Percentiles rank a stretch among this genome's conserved stretches.
Evolutionary conservation across 2,329 filamentous ascomycete species (phyloP).

Genomic region (Rutstroemia sydowiana): DNA sequence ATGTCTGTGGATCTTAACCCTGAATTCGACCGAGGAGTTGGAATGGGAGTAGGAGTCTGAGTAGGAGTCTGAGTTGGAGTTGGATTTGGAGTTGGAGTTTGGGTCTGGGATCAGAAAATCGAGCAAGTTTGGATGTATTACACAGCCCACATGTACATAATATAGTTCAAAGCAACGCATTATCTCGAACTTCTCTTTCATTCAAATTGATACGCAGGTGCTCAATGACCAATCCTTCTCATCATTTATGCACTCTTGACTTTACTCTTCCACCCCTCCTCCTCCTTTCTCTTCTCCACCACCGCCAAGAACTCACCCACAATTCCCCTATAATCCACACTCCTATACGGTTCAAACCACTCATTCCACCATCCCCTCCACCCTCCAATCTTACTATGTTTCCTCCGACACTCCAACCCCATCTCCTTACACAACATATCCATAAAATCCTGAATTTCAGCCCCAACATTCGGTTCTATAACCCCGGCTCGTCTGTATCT

Average conservation of each 20-base stretch:
- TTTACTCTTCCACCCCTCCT: neutral
- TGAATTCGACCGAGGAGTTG: too few relatives aligned
- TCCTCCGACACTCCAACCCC: neutral
- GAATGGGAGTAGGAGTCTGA: too few relatives aligned
- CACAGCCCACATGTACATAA: neutral
- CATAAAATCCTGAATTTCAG: conserved; percentile 11
- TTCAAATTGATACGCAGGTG: too few relatives aligned
- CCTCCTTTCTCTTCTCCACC: neutral
- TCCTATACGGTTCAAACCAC: conserved; percentile 12
- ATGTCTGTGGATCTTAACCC: too few relatives aligned
- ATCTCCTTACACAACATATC: conserved; percentile 7
- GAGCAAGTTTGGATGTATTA: neutral
- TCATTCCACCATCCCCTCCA: conserved; percentile 7
- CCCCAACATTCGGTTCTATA: conserved; percentile 7
- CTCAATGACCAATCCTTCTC: too few relatives aligned
- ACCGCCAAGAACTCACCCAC: conserved; percentile 8
- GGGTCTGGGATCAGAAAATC: too few relatives aligned
- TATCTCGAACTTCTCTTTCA: neutral
- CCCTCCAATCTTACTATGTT: neutral
- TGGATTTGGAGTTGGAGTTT: too few relatives aligned
- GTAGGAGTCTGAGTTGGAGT: too few relatives aligned
- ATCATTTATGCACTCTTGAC: neutral
- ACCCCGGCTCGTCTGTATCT: neutral
- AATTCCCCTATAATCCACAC: conserved; percentile 10
- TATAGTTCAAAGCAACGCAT: neutral